Percentiles rank a stretch among this genome's conserved stretches.
These are phyloP conservation scores for Cucurbita moschata DNA, from an alignment of 306 rosid genomes.

Conservation along the genomic window DNA sequence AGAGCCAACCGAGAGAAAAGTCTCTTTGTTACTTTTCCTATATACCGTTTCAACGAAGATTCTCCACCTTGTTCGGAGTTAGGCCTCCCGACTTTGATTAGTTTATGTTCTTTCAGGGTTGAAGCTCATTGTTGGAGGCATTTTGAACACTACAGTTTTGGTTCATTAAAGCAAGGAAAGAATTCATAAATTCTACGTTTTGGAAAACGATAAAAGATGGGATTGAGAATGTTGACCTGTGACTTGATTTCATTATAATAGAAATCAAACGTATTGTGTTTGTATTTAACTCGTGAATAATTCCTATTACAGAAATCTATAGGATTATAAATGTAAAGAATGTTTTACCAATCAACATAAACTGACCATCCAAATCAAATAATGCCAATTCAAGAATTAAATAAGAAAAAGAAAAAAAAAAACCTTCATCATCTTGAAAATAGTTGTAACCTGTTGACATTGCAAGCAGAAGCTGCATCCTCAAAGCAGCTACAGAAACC, in stretches of 20 bases:
- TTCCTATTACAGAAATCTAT: background rate
- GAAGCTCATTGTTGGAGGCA: too few species aligned
- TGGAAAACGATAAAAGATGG: background rate
- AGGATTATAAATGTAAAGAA: background rate
- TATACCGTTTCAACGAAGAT: too few species aligned
- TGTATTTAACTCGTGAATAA: background rate
- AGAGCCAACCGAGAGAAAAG: too few species aligned
- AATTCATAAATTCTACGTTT: background rate
- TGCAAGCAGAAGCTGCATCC: slow-evolving; percentile 75
- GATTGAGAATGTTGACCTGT: background rate
- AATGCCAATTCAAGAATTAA: background rate
- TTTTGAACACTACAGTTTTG: background rate
- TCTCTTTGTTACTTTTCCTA: too few species aligned
- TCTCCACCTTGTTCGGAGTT: too few species aligned
- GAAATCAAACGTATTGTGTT: background rate
- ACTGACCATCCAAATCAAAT: background rate
- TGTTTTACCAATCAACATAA: background rate
- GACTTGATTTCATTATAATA: background rate
- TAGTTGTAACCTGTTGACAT: slow-evolving; percentile 49
- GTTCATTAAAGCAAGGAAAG: background rate
- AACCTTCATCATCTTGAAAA: slow-evolving; percentile 38
- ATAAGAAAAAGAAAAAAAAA: background rate
- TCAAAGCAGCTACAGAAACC: slow-evolving; percentile 70
- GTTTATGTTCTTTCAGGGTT: too few species aligned
- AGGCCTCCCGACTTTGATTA: too few species aligned